Base-by-base conservation (phyloP, 257 asterid species). In the Ocimum tenuiflorum region DNA sequence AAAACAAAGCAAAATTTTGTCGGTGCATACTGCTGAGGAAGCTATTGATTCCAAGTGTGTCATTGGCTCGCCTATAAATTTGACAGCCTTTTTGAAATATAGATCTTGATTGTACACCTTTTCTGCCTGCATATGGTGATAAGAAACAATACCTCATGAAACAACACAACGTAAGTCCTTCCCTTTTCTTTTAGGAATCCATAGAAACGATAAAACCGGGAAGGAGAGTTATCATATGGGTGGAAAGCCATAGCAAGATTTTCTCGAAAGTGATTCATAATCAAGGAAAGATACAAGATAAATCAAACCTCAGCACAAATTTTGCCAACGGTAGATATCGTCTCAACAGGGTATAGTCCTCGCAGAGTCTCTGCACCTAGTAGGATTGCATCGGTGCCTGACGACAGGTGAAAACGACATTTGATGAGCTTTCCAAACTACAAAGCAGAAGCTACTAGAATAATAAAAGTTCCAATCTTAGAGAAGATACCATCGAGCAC, bases 21-120 rank as follows among this genome's bases (percentile, higher is more conserved):
- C 6, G 59, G 36, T 64, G 51, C 75, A 3, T 82, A 88, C 97
- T 71, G 97, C 97, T 1, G 97, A 77, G 53, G 97, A 91, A 68
- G 97, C 91, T 70, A 91, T 91, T 14, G 97, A 79, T 79, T 91
- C 97, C 63, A 91, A 73, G 82, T 91, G 97, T 18, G 84, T 38
- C 97, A 91, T 88, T 35, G 96, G 97, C 69, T 91, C 95, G n/a
- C 91, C 97, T 52, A 77, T 85, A 51, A 53, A 62, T 65, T 86
- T 91, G 52, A 84, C 88, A 13, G 94, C 75, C 84, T 71, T 88
- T 71, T 91, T 91, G 70, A 91, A 88, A 68, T 88, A 91, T 52
- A 86, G 78, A 14, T 88, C 94, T 73, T 91, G 97, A 78, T 91
- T 88, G 75, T 80, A 82, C 31, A 73, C 95, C 82, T 91, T 91